Base-by-base conservation (phyloP, 2,329 filamentous ascomycete genomes). In the Aspergillus neotritici region DNA sequence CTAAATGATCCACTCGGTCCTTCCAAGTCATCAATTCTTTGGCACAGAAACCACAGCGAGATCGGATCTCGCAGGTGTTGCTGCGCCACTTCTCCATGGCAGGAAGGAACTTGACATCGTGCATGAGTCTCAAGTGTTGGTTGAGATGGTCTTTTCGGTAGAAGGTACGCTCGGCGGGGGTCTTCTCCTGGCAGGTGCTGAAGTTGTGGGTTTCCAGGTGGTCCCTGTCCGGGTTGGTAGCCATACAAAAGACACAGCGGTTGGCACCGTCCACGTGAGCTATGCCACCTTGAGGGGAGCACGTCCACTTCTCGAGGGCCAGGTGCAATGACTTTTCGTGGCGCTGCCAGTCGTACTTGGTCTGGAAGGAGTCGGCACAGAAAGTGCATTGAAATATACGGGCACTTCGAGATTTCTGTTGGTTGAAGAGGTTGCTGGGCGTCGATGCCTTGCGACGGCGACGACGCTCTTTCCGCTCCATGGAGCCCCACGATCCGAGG, bases 61-160 rank as follows among this genome's bases (percentile, higher is more conserved):
- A 71, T 43, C 73, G 76, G 53, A 82, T 72, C 39, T 74, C 71
- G 12, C 71, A 71, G 4, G 73, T 74, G 38, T 73, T 72, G 21
- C 74, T 74, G 55, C 77, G 78, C 79, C 79, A 82, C 31, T 65
- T 64, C 17, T 81, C 75, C 78, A 81, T 82, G 40, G 67, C 70
- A 1, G 68, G 52, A 2, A 68, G 69, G 58, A 80, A 73, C 49
- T 77, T 77, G 51, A 74, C 75, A 47, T 72, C 70, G 54, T 82
- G 79, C 70, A 81, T 79, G 41, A 82, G 63, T 30, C 77, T 71
- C 28, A 82, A 61, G 57, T 82, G 79, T 53, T 82, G 79, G 38
- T 78, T 73, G 10, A 82, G 68, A 54, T 82, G 79, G 53, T 82
- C 79, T 58, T 82, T 82, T 17, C 79, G 69, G 54, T 78, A 81